phyloP scores from a whole-genome alignment of 208 protist species.

The Paratrypanosoma confusum region DNA sequence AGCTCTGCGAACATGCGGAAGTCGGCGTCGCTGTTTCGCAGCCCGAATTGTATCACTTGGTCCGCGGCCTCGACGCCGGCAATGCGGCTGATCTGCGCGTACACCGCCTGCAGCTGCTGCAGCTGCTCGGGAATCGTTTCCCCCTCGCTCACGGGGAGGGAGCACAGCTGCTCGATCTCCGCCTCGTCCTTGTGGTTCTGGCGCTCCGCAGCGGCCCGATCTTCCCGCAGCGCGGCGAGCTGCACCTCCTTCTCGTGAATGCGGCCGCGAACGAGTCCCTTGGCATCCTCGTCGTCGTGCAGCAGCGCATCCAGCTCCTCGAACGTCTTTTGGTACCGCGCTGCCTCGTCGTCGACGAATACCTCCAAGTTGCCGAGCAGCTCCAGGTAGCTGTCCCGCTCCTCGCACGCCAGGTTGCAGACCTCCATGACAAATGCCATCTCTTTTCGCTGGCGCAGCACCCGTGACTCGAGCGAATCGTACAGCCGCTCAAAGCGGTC shows the following conservation, averaged over 20 bases:
- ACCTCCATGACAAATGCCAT: slow-evolving; percentile 91
- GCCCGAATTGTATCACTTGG: slow-evolving; percentile 44
- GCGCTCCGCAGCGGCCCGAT: slow-evolving; percentile 3
- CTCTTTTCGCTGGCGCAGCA: slow-evolving; percentile 82
- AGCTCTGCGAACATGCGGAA: slow-evolving; percentile 47
- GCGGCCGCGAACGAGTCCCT: slow-evolving; percentile 6
- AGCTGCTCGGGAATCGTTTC: slow-evolving; percentile 1
- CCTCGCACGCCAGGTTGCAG: slow-evolving; percentile 76
- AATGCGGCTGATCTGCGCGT: slow-evolving; percentile 10
- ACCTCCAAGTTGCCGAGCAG: slow-evolving; percentile 31
- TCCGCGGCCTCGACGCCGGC: slow-evolving; percentile 29
- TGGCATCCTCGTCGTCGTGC: slow-evolving; percentile 29
- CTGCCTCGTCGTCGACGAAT: slow-evolving; percentile 25
- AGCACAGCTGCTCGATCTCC: slow-evolving; percentile 40
- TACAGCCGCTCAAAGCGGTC: slow-evolving; percentile 84
- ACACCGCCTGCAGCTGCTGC: not conserved
- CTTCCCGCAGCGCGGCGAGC: slow-evolving; percentile 1
- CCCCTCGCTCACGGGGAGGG: too few relatives aligned
- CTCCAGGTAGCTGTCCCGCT: slow-evolving; percentile 43
- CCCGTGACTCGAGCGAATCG: slow-evolving; percentile 57
- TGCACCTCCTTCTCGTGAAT: slow-evolving; percentile 5
- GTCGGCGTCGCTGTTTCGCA: slow-evolving; percentile 25
- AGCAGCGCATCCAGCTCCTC: slow-evolving; percentile 58
- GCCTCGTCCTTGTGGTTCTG: slow-evolving; percentile 18
- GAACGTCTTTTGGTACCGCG: slow-evolving; percentile 57